Base-by-base conservation (phyloP, 2,329 filamentous ascomycete genomes). In the Cladophialophora carrionii region DNA sequence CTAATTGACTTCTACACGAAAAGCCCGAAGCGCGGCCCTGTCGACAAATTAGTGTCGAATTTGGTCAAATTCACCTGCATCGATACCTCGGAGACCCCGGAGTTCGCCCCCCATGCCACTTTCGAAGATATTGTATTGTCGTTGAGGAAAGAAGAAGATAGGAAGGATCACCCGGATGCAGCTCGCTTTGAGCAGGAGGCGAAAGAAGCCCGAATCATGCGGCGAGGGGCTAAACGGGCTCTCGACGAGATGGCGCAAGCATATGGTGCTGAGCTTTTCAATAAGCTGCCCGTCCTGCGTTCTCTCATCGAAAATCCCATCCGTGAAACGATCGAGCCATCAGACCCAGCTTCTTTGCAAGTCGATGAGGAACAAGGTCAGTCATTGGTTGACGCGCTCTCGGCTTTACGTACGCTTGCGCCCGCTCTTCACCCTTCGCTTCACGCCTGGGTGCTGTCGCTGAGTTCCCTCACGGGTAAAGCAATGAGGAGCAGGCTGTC, bases 51-150 rank as follows among this genome's bases (percentile, higher is more conserved):
- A 14, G 93, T 98, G 31, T 88, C 91, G 54, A 99, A 99, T 74
- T 79, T 99, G 59, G 91, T 96, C 79, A 98, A 97, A 74, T 99
- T 97, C 78, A 96, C 92, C 69, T 99, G 95, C 74, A 92, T 97
- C 73, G 95, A 99, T 75, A 96, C 96, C 1, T 94, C 95, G 0
- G 96, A 99, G 77, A 99, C 96, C 0, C 95, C 95, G 0, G 95
- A 98, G 73, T 98, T 98, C 75, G 87, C 89, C 4, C 88, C 90
- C 31, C 95, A 98, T 73, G 90, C 90, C 1, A 77, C 82, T 51
- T 89, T 96, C 73, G 90, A 89, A 53, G 87, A 88, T 69, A 89
- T 89, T 14, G 95, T 99, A 62, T 80, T 99, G 17, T 98, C 95
- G 0, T 88, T 99, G 77, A 91, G 94, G 72, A 99, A 99, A 78